Evolutionary conservation across 306 rosid genomes (phyloP).

Genomic region (Nissolia schottii): DNA sequence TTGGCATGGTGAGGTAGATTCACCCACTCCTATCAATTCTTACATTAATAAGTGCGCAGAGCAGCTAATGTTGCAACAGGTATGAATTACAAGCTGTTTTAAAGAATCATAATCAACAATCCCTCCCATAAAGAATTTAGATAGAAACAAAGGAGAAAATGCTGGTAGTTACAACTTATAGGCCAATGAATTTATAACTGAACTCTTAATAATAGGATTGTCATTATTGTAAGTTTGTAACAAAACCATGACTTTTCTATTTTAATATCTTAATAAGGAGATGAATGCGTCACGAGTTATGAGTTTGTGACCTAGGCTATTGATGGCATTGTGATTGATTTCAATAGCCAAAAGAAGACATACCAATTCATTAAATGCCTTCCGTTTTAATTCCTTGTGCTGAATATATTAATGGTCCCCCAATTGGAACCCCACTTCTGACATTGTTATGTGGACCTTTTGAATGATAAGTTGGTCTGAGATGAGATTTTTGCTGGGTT

Average conservation of each 20-base stretch:
- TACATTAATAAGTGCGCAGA: not conserved
- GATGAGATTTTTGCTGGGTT: not conserved
- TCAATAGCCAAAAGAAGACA: not conserved
- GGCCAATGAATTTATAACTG: not conserved
- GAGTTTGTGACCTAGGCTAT: not conserved
- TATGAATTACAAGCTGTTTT: conserved; percentile 9
- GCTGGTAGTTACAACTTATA: not conserved
- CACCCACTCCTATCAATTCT: conserved; percentile 23
- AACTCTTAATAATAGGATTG: not conserved
- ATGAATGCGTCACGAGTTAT: not conserved
- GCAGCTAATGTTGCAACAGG: conserved; percentile 6
- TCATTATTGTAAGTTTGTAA: not conserved
- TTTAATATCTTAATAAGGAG: not conserved
- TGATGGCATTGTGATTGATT: not conserved
- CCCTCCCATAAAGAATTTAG: not conserved
- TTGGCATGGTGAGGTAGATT: conserved; percentile 14
- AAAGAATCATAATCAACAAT: conserved; percentile 7
- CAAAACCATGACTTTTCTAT: no score
- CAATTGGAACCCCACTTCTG: conserved; percentile 8
- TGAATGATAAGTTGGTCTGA: not conserved
- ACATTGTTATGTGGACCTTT: not conserved
- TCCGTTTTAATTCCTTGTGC: not conserved
- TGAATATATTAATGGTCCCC: not conserved
- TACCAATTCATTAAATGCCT: not conserved
- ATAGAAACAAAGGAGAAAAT: not conserved